Conservation (phyloP, 495 filamentous ascomycete species). For the Aspergillus panamensis region DNA sequence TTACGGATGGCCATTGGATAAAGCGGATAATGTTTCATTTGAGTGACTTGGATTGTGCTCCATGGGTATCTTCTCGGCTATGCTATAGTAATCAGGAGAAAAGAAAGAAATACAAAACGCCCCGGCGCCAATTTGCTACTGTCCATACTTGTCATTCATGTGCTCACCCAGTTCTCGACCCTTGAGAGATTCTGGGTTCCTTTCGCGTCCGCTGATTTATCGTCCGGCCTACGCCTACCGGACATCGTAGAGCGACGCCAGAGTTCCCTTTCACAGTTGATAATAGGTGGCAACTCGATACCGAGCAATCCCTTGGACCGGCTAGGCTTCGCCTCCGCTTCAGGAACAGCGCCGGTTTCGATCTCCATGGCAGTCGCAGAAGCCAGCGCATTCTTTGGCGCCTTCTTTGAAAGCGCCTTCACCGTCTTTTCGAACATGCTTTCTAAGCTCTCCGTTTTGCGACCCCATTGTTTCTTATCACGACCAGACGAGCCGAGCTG, state of each 20-base stretch:
- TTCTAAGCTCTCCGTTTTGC: conserved; percentile 42
- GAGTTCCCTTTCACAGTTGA: conserved; percentile 46
- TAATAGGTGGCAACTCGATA: conserved; percentile 45
- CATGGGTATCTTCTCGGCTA: conserved; percentile 41
- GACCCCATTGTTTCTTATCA: conserved; percentile 46
- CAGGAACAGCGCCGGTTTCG: conserved; percentile 27
- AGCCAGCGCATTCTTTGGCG: conserved; percentile 22
- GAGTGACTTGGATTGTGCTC: conserved; percentile 19
- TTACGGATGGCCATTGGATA: neutral
- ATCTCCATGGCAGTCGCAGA: conserved; percentile 32
- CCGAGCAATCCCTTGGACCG: conserved; percentile 30
- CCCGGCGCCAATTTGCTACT: conserved; percentile 21
- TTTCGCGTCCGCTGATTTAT: conserved; percentile 28
- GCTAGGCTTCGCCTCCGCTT: conserved; percentile 27
- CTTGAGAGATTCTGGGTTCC: conserved; percentile 25
- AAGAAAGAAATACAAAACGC: conserved; percentile 24
- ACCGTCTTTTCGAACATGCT: conserved; percentile 50
- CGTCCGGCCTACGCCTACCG: conserved; percentile 27
- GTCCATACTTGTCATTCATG: conserved; percentile 21
- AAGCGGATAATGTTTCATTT: neutral
- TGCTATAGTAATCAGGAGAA: conserved; percentile 25
- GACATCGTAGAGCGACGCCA: conserved; percentile 36
- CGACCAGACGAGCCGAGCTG: conserved; percentile 34
- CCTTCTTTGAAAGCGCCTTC: conserved; percentile 37
- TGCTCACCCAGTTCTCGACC: conserved; percentile 29